Conservation (phyloP, 169 alveolate genomes). For the Plasmodium gonderi region DNA sequence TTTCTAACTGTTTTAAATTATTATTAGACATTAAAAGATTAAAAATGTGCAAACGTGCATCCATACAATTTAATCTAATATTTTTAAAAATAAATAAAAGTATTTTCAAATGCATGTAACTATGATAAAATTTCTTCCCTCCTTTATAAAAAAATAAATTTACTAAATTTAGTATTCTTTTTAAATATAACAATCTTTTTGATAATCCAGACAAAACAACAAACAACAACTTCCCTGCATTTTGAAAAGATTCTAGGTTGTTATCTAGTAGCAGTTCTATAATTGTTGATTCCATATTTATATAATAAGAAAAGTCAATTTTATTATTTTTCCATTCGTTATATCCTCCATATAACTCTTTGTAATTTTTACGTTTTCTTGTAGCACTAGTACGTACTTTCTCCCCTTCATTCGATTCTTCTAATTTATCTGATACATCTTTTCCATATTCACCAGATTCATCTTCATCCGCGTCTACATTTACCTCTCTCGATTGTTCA, state of each 20-base stretch:
- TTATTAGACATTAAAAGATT: conserved; percentile 43
- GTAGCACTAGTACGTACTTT: neutral
- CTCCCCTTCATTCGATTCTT: neutral
- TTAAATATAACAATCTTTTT: conserved; percentile 2
- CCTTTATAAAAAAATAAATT: conserved; percentile 59
- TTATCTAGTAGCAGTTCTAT: conserved; percentile 52
- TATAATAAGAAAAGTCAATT: conserved; percentile 18
- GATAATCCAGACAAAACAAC: conserved; percentile 37
- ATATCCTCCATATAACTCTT: neutral
- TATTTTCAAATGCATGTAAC: conserved; percentile 19
- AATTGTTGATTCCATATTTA: conserved; percentile 59
- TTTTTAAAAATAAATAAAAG: neutral
- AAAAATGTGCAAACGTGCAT: neutral
- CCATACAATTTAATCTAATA: conserved; percentile 6
- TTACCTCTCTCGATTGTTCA: neutral
- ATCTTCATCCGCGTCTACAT: neutral
- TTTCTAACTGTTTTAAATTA: conserved; percentile 14
- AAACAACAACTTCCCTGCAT: conserved; percentile 72
- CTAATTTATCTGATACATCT: neutral
- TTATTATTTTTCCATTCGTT: neutral
- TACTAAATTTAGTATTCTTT: conserved; percentile 46
- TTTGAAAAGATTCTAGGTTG: conserved; percentile 46
- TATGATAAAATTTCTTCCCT: conserved; percentile 58
- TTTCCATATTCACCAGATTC: neutral
- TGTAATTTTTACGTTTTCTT: conserved; percentile 5